phyloP scores from a whole-genome alignment of 306 rosid species.

The Prunus salicina region DNA sequence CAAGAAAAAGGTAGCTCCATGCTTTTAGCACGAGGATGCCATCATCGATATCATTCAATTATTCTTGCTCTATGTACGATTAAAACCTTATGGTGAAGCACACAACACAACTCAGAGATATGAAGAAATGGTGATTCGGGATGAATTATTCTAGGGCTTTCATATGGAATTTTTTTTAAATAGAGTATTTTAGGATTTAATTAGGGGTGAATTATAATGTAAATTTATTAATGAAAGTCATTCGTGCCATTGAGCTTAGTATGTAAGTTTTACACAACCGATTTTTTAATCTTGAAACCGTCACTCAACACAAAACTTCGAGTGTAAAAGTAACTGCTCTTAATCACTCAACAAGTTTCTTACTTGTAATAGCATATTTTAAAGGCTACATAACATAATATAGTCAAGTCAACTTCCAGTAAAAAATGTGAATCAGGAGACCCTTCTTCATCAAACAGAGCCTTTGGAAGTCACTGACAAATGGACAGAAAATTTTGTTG shows the following conservation, averaged over 20 bases:
- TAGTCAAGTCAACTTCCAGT: not conserved
- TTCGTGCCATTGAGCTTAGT: too few relatives aligned
- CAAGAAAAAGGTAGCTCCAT: not conserved
- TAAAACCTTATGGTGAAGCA: not conserved
- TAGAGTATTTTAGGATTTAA: too few relatives aligned
- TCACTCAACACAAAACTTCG: accelerated
- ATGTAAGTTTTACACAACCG: too few relatives aligned
- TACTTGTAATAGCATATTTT: not conserved
- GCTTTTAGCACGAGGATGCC: slow-evolving; percentile 6
- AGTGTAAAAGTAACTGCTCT: too few relatives aligned
- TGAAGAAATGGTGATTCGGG: too few relatives aligned
- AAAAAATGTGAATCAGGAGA: not conserved
- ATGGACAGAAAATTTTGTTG: not conserved
- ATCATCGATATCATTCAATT: not conserved
- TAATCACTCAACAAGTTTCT: too few relatives aligned
- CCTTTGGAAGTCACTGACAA: not conserved
- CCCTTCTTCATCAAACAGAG: not conserved
- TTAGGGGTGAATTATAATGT: too few relatives aligned
- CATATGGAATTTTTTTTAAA: too few relatives aligned
- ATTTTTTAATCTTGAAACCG: too few relatives aligned
- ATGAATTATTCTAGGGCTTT: too few relatives aligned
- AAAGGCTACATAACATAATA: not conserved
- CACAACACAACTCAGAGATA: too few relatives aligned
- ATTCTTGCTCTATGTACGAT: not conserved
- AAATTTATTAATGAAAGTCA: too few relatives aligned